Evolutionary conservation across 495 filamentous ascomycete genomes (phyloP), one percentile per base, ranked within the genome.

Genomic region (Parathielavia hyrcaniae): DNA sequence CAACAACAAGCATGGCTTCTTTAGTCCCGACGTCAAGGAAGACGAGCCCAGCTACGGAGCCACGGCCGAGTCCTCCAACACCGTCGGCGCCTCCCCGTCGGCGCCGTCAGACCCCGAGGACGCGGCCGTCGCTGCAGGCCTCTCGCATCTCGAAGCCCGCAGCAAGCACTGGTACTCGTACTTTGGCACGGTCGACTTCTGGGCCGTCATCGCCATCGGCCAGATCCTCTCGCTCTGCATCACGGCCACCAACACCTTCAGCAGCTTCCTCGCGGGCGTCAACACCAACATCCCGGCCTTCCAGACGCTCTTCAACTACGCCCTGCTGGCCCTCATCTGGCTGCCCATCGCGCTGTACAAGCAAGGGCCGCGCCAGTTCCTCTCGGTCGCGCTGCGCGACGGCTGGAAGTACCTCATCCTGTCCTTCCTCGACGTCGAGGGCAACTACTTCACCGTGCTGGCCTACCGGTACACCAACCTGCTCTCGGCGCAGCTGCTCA

Each of bases 321-420:
- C 87, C 14, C 72, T 96, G n/a, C 77, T 98, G 38, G 86, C 86
- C 32, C 58, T 89, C 22, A 79, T 96, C 57, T 98, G 93, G 74
- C 85, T 90, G 17, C 81, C 84, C 12, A 86, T 86, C 69, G 91
- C 90, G 1, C 72, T 96, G 17, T 91, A 95, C 76, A 78, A 77
- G 46, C 90, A 92, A 69, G 93, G 93, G 30, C 75, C 81, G 64
- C 86, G 84, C 66, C 79, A 81, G 63, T 95, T 86, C 78, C 64
- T 78, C 54, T 67, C 72, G 41, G 66, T 96, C 50, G 61, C 90
- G 19, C 69, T 73, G 45, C 79, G 77, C 55, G 83, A 91, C 68
- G 88, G 91, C 39, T 97, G 93, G 93, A 90, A 90, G 73, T 98
- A 97, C 69, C 81, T 95, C 65, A 89, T 97, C 66, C 81, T 98